These are phyloP conservation scores for Deinandra increscens DNA, from an alignment of 129 eudicot genomes.

Conservation along the genomic window DNA sequence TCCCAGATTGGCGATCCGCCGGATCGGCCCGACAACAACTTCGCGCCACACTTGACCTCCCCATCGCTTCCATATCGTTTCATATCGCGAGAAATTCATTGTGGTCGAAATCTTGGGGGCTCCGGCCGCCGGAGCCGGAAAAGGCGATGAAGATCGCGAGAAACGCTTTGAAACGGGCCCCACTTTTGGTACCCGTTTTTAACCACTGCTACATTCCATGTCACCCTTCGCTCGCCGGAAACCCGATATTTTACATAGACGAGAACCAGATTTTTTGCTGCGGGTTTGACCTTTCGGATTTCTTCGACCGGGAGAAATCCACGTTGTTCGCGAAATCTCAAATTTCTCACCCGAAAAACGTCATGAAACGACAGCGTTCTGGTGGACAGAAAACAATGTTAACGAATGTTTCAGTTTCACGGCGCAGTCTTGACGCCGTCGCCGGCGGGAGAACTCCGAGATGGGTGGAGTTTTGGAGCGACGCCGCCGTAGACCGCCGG, in stretches of 20 bases:
- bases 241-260: conserved; percentile 85
- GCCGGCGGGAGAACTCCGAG: conserved; percentile 60
- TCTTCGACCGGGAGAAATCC: conserved; percentile 61
- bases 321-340: conserved; percentile 40
- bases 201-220: conserved; percentile 86
- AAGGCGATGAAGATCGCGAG: conserved; percentile 77
- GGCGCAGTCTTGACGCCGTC: conserved; percentile 54
- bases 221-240: conserved; percentile 82
- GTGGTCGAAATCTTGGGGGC: conserved; percentile 91
- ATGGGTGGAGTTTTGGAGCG: conserved; percentile 96
- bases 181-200: conserved; percentile 72
- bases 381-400: conserved; percentile 32
- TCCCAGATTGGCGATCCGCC: conserved; percentile 84
- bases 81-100: conserved; percentile 69
- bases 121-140: conserved; percentile 75
- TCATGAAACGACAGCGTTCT: conserved; percentile 45
- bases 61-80: conserved; percentile 77
- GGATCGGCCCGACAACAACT: conserved; percentile 61
- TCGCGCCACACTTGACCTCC: conserved; percentile 64
- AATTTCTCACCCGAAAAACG: not conserved
- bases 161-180: conserved; percentile 68
- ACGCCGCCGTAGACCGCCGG: conserved; percentile 71
- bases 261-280: conserved; percentile 86
- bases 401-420: conserved; percentile 35
- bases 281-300: conserved; percentile 74